Base-by-base conservation (phyloP, 2,329 filamentous ascomycete species). In the Nectriaceae sp. region DNA sequence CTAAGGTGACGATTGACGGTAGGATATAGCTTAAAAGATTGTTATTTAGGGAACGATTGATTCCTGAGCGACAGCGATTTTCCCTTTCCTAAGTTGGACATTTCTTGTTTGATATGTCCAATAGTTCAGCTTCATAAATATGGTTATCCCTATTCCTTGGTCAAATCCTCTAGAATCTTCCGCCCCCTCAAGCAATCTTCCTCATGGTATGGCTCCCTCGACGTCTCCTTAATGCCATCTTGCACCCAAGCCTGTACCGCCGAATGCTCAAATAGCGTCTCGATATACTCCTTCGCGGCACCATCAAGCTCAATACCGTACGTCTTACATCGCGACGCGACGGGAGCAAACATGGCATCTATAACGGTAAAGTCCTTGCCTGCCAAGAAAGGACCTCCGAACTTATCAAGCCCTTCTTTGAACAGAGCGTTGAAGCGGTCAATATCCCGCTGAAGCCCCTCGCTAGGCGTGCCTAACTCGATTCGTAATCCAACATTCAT, bases 331-430 rank as follows among this genome's bases (percentile, higher is more conserved):
- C 73, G 58, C 21, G 66, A 64, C n/a, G 70, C 73, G 15, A 75
- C 52, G 0, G 73, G 73, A 13, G 72, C 70, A 52, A 63, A 75
- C 52, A 75, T 73, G 20, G 72, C 73, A 48, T 75, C 73, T 1
- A 61, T 71, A 0, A 65, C 65, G 1, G 62, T 66, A 20, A 75
- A 75, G 29, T 62, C 60, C 11, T 40, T 35, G 4, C 73, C 73
- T 0, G 70, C 70, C 21, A 75, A 42, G 59, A 64, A 75, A 3
- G 73, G 73, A 0, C 73, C 73, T 3, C 71, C 71, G 49, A 75
- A 75, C 46, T 50, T 62, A 0, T 52, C 49, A 8, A 75, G 38
- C 0, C 72, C 73, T 19, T 74, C 64, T 13, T 55, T 59, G 60
- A 73, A 74, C 15, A 75, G 62, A 31, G 58, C 57, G 16, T 59